These are phyloP conservation scores for Nepenthes alata DNA, from an alignment of 179 eudicot genomes.

Conservation along the genomic window DNA sequence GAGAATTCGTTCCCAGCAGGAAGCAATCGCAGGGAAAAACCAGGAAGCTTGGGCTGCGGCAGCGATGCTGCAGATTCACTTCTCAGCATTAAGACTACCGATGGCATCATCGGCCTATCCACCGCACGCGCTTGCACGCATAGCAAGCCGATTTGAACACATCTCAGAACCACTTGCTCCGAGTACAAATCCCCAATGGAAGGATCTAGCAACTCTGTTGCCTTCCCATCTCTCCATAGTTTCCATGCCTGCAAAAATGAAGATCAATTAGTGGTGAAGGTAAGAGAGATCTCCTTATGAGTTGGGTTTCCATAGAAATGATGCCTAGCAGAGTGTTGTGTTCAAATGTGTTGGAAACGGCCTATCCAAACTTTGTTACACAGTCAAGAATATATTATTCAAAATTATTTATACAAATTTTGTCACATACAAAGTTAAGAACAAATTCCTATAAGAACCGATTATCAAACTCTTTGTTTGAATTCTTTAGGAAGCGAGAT, in stretches of 20 bases:
- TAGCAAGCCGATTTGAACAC: constrained; percentile 23
- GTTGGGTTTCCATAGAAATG: too few species aligned
- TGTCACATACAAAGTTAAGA: too few species aligned
- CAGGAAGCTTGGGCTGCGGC: constrained; percentile 41
- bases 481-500: too few species aligned
- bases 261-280: background rate
- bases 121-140: constrained; percentile 46
- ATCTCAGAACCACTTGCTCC: constrained; percentile 20
- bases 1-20: constrained; percentile 3
- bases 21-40: constrained; percentile 38
- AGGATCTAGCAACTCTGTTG: constrained; percentile 27
- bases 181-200: constrained; percentile 20
- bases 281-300: too few species aligned
- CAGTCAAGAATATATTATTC: too few species aligned
- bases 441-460: too few species aligned
- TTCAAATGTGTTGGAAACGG: too few species aligned
- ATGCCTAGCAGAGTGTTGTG: too few species aligned
- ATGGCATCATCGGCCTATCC: constrained; percentile 44
- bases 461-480: too few species aligned
- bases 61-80: constrained; percentile 25
- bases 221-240: constrained; percentile 42
- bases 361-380: too few species aligned
- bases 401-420: too few species aligned
- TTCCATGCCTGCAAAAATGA: constrained; percentile 34
- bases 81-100: constrained; percentile 36